Percentiles rank a stretch among this genome's conserved stretches.
Conservation (phyloP, 805 yeast genomes). For the Crinitomyces ghanaensis region DNA sequence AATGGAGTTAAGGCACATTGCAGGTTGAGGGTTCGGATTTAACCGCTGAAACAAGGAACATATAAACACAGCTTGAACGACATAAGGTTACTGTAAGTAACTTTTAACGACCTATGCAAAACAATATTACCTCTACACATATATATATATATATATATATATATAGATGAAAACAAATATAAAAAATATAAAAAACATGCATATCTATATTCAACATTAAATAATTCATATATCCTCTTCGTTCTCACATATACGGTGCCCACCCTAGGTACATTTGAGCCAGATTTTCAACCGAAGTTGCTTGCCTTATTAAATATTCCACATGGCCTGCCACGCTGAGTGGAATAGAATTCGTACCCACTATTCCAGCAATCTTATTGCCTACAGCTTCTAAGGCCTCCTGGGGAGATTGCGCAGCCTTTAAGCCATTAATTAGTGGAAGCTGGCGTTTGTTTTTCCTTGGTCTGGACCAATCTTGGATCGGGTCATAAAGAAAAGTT, state of each 20-base stretch:
- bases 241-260: constrained; percentile 56
- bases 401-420: constrained; percentile 35
- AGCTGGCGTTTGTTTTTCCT: constrained; percentile 21
- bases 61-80: too few species aligned
- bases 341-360: constrained; percentile 72
- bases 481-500: constrained; percentile 85
- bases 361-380: constrained; percentile 72
- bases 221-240: too few species aligned
- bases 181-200: neutral
- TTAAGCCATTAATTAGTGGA: constrained; percentile 14
- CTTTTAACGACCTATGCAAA: neutral
- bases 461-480: constrained; percentile 59
- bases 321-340: constrained; percentile 90
- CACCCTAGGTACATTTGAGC: constrained; percentile 92
- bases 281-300: constrained; percentile 58
- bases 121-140: neutral
- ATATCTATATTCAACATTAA: neutral
- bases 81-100: neutral
- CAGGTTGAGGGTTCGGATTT: too few species aligned
- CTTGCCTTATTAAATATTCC: constrained; percentile 74
- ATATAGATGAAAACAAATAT: neutral
- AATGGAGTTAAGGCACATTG: too few species aligned
- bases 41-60: too few species aligned
- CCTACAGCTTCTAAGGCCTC: constrained; percentile 62
- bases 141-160: neutral